These are phyloP conservation scores for Botrytis tulipae DNA, from an alignment of 2,329 filamentous ascomycete species.

Conservation along the genomic window DNA sequence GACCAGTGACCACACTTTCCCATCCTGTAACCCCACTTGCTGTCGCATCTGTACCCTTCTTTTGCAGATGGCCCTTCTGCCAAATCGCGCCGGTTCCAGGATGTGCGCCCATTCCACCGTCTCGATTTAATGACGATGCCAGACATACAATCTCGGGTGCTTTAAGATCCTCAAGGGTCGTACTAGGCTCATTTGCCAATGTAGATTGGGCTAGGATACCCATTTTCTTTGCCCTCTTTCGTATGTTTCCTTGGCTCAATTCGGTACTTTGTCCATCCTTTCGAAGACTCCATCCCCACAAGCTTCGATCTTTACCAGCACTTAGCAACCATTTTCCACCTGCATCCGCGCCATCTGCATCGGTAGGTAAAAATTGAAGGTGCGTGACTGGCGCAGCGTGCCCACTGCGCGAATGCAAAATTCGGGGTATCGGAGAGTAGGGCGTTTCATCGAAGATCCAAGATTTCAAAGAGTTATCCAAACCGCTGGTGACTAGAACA, in stretches of 20 bases:
- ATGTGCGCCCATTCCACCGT: slow-evolving; percentile 86
- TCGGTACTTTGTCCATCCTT: slow-evolving; percentile 93
- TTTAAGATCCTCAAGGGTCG: slow-evolving; percentile 72
- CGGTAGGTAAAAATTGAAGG: slow-evolving; percentile 80
- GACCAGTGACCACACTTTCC: slow-evolving; percentile 95
- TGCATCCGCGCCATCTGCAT: slow-evolving; percentile 84
- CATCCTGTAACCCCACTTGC: slow-evolving; percentile 80
- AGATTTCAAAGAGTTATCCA: slow-evolving; percentile 90
- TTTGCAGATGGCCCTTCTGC: slow-evolving; percentile 67
- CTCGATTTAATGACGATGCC: slow-evolving; percentile 86
- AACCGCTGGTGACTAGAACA: slow-evolving; percentile 83
- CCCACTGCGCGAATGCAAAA: slow-evolving; percentile 81
- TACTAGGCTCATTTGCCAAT: slow-evolving; percentile 58
- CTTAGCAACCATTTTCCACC: slow-evolving; percentile 93
- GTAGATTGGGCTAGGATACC: slow-evolving; percentile 64
- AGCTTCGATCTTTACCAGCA: slow-evolving; percentile 81
- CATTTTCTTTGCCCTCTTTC: slow-evolving; percentile 84
- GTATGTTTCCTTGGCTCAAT: slow-evolving; percentile 84
- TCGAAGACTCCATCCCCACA: slow-evolving; percentile 95
- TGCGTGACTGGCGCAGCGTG: slow-evolving; percentile 84
- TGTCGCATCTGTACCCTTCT: slow-evolving; percentile 64
- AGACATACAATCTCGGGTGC: slow-evolving; percentile 90
- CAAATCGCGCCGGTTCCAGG: slow-evolving; percentile 77
- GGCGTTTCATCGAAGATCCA: slow-evolving; percentile 96
- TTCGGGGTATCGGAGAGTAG: slow-evolving; percentile 81